Base-by-base conservation (phyloP, 495 filamentous ascomycete species). In the Glonium stellatum region DNA sequence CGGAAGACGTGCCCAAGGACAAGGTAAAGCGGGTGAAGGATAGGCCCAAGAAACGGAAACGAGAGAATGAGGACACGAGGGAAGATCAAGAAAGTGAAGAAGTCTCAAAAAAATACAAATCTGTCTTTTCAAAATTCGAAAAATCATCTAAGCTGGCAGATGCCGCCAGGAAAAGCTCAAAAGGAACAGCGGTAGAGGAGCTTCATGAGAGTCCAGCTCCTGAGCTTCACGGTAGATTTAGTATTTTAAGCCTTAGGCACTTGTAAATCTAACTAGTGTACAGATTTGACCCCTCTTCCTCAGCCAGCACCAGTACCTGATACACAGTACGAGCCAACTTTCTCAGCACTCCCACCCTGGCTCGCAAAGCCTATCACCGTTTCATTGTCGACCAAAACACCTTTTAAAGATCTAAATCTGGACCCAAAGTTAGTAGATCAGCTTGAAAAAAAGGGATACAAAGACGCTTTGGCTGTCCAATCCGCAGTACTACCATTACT, bases 401-500 rank as follows among this genome's bases (percentile, higher is more conserved):
- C 84, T 0, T 95, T 97, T 64, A 70, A 74, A 2, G 73, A 80
- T 0, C 73, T 96, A 4, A 77, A 78, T 0, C 70, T 90, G 21
- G 74, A 79, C 4, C 60, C 75, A 1, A 79, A 81, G 8, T 73
- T 86, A 1, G 72, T 85, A 0, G 78, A 80, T n/a, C 77, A 79
- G 4, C 76, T 97, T 3, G 76, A 82, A 23, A 68, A 78, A 11
- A 83, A 84, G 61, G 83, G 85, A 0, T 89, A 87, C 70, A 78
- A 79, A 23, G 78, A 88, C 44, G 89, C 93, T 1, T 88, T 96
- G 67, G 86, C 92, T 0, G 86, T 97, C 0, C 92, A 97, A 70
- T 84, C 89, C 0, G 82, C 84, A 0, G 81, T 92, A 0, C 80
- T 97, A 27, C 90, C 91, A 5, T 74, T 95, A 31, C 79, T 97